Base-by-base conservation (phyloP, 305 asterid species). In the Solanum hybrid region DNA sequence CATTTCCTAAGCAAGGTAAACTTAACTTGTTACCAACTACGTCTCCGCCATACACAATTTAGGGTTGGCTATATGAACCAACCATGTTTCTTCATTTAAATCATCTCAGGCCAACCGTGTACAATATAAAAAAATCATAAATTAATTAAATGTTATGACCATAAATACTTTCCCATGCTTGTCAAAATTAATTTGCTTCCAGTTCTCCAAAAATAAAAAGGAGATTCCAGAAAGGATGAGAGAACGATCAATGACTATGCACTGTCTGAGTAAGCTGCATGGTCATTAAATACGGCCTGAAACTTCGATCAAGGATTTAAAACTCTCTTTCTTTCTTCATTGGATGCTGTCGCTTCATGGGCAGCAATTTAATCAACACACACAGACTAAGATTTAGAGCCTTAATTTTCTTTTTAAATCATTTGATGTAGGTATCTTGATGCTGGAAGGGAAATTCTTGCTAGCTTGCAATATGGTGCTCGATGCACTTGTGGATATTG, bases 401-500 rank as follows among this genome's bases (percentile, higher is more conserved):
- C 36, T 88, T 77, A 81, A 13, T 61, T n/a, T 88, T 90, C 85
- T 57, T 79, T 24, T 22, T 90, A 34, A 34, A 77, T 29, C 79
- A 89, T 75, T 83, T 51, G 78, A 74, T 75, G 79, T 91, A 97
- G 99, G 90, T 97, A 93, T 93, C 98, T 97, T 90, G 97, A 97
- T 95, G 98, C 96, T 5, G 99, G 99, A 90, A 93, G 99, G 90
- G 99, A 96, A 89, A 95, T 97, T 95, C 99, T 97, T 84, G 92
- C 99, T 89, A 97, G 99, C 95, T 93, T 97, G 93, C 99, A 97
- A 86, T 94, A 94, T 84, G 98, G 95, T 26, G 98, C 99, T 89
- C 95, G 96, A 89, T 97, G 99, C 95, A 94, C 95, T 20, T 97
- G 99, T 86, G 99, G 99, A 89, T 97, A 97, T 94, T 96, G 99